Base-by-base conservation (phyloP, 495 filamentous ascomycete genomes). In the Bathelium albidoporum region DNA sequence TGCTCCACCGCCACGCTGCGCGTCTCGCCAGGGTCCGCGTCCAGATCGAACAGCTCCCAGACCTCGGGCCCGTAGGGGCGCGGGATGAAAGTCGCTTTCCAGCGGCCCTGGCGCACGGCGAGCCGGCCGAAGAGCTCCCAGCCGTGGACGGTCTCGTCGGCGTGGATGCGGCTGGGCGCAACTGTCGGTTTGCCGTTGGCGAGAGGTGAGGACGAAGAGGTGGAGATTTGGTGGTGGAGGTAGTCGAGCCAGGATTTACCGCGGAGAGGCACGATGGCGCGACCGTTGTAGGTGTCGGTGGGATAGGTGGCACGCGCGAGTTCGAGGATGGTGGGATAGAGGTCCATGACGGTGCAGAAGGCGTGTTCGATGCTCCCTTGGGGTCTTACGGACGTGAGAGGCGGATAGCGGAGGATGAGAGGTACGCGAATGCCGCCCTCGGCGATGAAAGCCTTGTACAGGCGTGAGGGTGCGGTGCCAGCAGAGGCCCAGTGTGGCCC, bases 401-500 rank as follows among this genome's bases (percentile, higher is more conserved):
- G 55, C 18, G 58, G 63, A 41, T 52, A 79, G 3, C 74, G 75
- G 34, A 80, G 76, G 22, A 82, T 72, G 66, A 81, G 82, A 1
- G 82, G 81, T 12, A 80, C 77, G 31, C 80, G 79, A 14, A 0
- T 80, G 80, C 4, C 82, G 70, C n/a, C 79, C 72, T 63, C 31
- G 32, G 58, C 39, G 58, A 60, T 60, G 68, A 76, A 83, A 28
- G 79, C 77, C 63, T 84, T 85, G 71, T 82, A 82, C 16, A 81
- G 72, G 24, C 82, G 75, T 10, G 76, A 79, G 1, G 84, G 81
- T 10, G 84, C 81, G 20, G 82, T 86, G 24, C 81, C 78, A 34
- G 83, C 84, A 60, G 80, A 76, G 18, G 82, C 82, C 82, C 83
- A 84, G 65, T 79, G 79, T 16, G 81, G 81, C 4, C 83, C 82